Evolutionary conservation across 2,329 filamentous ascomycete species (phyloP).

Genomic region (Botrytis fragariae): DNA sequence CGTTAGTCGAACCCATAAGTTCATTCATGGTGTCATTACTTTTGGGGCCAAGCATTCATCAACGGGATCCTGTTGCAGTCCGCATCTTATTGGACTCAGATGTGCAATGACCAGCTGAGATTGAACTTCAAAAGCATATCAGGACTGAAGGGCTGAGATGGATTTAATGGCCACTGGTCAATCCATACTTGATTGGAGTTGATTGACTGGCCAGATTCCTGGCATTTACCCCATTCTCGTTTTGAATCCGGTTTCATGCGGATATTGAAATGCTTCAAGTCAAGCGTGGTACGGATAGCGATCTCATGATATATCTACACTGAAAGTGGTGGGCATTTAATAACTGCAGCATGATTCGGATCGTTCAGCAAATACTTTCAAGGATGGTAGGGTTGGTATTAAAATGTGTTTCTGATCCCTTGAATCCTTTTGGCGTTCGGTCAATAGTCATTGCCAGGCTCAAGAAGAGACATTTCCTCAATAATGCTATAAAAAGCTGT

Average conservation of each 20-base stretch:
- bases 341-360: not conserved
- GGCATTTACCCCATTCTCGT: not conserved
- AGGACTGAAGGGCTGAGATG: not conserved
- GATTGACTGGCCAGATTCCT: no score
- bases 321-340: not conserved
- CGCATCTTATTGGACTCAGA: no score
- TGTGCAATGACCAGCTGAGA: not conserved
- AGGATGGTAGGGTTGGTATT: not conserved
- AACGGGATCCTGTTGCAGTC: not conserved
- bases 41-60: fast-evolving
- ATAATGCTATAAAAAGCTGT: not conserved
- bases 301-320: not conserved
- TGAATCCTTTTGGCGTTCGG: not conserved
- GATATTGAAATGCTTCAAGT: not conserved
- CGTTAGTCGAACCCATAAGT: not conserved
- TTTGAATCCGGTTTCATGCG: not conserved
- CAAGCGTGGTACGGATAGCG: not conserved
- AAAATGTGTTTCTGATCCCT: not conserved
- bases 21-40: not conserved
- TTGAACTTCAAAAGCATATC: not conserved
- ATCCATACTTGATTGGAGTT: not conserved
- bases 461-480: not conserved
- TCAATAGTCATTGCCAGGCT: not conserved
- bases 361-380: not conserved
- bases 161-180: not conserved